Percentiles rank a stretch among this genome's conserved stretches.
phyloP scores from a whole-genome alignment of 768 basidiomycete species.

The Pisolithus microcarpus region DNA sequence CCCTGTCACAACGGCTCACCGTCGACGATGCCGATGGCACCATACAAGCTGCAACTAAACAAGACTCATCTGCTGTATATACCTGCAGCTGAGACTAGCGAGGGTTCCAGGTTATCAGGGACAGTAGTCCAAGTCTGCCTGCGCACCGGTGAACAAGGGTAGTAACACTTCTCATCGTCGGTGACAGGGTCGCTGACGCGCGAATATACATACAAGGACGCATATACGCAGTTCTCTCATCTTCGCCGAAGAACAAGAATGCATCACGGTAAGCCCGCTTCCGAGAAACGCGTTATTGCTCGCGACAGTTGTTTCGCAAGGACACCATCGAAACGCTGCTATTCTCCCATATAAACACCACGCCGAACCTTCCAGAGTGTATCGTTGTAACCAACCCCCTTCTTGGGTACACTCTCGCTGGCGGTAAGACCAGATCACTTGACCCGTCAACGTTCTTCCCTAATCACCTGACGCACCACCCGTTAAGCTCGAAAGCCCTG shows the following conservation, averaged over 20 bases:
- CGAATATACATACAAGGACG: constrained; percentile 1
- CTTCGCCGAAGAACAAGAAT: constrained; percentile 6
- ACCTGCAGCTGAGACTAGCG: constrained; percentile 3
- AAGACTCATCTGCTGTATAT: constrained; percentile 22
- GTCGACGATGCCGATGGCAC: not conserved
- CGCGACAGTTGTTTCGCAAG: constrained; percentile 4
- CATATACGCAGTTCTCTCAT: not conserved
- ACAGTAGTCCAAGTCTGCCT: constrained; percentile 21
- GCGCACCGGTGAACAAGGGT: constrained; percentile 7
- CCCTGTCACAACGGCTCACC: not conserved
- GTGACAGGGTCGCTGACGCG: not conserved
- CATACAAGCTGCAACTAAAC: constrained; percentile 13
- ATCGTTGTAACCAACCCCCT: constrained; percentile 8
- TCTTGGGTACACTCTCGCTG: constrained; percentile 15
- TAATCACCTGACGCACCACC: not conserved
- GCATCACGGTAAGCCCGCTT: constrained; percentile 15
- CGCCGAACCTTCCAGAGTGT: constrained; percentile 9
- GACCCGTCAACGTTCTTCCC: not conserved
- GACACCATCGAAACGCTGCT: constrained; percentile 20
- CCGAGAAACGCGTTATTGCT: not conserved
- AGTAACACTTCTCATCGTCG: not conserved
- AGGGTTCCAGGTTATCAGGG: constrained; percentile 4
- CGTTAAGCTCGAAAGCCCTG: constrained; percentile 18
- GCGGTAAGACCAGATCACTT: constrained; percentile 7
- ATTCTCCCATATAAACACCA: constrained; percentile 12